These are phyloP conservation scores for Poterioochromonas sp. DNA, from an alignment of 352 stramenopile genomes.

Conservation along the genomic window DNA sequence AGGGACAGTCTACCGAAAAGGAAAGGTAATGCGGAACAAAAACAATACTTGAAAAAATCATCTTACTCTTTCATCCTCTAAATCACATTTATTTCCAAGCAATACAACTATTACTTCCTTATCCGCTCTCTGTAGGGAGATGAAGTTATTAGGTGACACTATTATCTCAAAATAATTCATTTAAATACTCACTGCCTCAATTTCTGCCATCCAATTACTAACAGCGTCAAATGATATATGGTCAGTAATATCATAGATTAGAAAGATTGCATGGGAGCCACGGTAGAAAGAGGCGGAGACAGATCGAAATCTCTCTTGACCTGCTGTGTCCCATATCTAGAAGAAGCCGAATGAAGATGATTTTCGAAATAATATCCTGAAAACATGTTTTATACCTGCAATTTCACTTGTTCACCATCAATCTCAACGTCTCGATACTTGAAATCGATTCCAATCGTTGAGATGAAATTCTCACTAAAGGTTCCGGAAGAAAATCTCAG, in stretches of 20 bases:
- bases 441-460: slow-evolving; percentile 51
- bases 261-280: slow-evolving; percentile 95
- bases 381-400: slow-evolving; percentile 55
- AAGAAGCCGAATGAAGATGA: too few relatives aligned
- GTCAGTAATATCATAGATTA: slow-evolving; percentile 87
- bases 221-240: slow-evolving; percentile 80
- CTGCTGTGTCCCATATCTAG: slow-evolving; percentile 97
- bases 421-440: slow-evolving; percentile 81
- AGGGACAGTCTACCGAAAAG: slow-evolving; percentile 52
- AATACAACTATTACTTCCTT: background rate
- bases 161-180: background rate
- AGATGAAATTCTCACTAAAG: slow-evolving; percentile 72
- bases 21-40: too few relatives aligned
- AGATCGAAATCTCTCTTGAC: slow-evolving; percentile 98
- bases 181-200: slow-evolving; percentile 79
- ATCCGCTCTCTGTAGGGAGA: slow-evolving; percentile 95
- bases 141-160: slow-evolving; percentile 74
- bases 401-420: slow-evolving; percentile 74
- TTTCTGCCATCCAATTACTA: slow-evolving; percentile 72
- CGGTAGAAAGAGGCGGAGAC: slow-evolving; percentile 99
- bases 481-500: slow-evolving; percentile 73
- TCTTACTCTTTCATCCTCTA: slow-evolving; percentile 87
- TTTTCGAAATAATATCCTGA: too few relatives aligned
- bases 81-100: background rate
- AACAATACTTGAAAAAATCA: slow-evolving; percentile 86